Conservation (phyloP, 768 basidiomycete genomes). For the Paxillus ammoniavirescens region DNA sequence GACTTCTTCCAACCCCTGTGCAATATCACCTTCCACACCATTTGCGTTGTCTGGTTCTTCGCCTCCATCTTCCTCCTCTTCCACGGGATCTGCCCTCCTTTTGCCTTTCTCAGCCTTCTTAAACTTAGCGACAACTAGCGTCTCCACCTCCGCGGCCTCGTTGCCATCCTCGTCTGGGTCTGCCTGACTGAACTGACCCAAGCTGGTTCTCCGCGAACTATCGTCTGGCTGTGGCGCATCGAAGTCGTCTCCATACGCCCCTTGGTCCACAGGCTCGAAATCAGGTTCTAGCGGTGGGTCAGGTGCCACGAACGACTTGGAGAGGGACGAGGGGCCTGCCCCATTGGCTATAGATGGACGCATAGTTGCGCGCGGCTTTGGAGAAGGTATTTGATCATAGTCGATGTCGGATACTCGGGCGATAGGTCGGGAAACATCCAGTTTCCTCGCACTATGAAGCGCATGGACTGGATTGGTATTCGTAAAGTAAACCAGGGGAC, state of each 20-base stretch:
- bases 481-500: slow-evolving; percentile 36
- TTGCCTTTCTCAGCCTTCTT: slow-evolving; percentile 40
- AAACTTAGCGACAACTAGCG: slow-evolving; percentile 23
- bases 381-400: slow-evolving; percentile 65
- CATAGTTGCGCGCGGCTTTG: slow-evolving; percentile 34
- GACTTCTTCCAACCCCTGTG: slow-evolving; percentile 41
- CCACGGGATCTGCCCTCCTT: slow-evolving; percentile 30
- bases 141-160: slow-evolving; percentile 32
- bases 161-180: slow-evolving; percentile 42
- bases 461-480: slow-evolving; percentile 37
- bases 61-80: slow-evolving; percentile 9
- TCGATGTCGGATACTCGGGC: slow-evolving; percentile 53
- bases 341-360: slow-evolving; percentile 34
- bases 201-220: slow-evolving; percentile 40
- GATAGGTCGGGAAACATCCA: slow-evolving; percentile 44
- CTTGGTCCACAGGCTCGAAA: slow-evolving; percentile 20
- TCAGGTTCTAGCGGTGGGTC: slow-evolving; percentile 23
- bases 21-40: slow-evolving; percentile 43
- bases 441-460: slow-evolving; percentile 35
- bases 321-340: slow-evolving; percentile 34
- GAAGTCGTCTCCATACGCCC: slow-evolving; percentile 28
- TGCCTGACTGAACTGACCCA: slow-evolving; percentile 50
- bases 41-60: slow-evolving; percentile 15
- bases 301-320: slow-evolving; percentile 24
- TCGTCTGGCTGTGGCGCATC: slow-evolving; percentile 20